phyloP scores from a whole-genome alignment of 805 yeast genomes.

The Saturnispora saitoi region DNA sequence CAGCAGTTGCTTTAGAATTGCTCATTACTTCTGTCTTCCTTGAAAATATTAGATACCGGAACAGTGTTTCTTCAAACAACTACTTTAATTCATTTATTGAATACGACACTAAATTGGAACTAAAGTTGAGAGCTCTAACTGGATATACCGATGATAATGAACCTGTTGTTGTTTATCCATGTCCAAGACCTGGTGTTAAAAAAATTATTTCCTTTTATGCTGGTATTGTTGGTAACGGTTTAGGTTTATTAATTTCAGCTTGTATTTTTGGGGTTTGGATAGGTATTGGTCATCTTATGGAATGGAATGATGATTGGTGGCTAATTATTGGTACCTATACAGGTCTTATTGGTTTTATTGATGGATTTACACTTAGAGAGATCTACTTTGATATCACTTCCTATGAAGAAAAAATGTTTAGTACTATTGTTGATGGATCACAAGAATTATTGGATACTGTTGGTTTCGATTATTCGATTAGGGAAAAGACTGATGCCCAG shows the following conservation, averaged over 20 bases:
- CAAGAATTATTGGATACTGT: conserved; percentile 22
- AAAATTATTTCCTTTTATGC: conserved; percentile 27
- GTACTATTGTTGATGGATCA: conserved; percentile 26
- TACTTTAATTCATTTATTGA: conserved; percentile 15
- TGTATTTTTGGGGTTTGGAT: conserved; percentile 32
- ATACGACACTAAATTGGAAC: conserved; percentile 27
- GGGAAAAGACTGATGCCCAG: neutral
- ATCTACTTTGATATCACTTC: conserved; percentile 26
- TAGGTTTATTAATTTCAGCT: conserved; percentile 31
- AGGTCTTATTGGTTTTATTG: conserved; percentile 36
- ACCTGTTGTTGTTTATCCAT: conserved; percentile 23
- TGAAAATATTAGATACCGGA: conserved; percentile 33
- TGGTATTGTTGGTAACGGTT: conserved; percentile 35
- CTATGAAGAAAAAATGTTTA: conserved; percentile 20
- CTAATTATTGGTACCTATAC: conserved; percentile 39
- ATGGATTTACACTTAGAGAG: conserved; percentile 35
- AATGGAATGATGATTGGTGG: conserved; percentile 36
- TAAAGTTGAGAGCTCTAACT: neutral
- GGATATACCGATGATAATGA: conserved; percentile 16
- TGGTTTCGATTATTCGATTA: conserved; percentile 15
- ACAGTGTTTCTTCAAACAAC: conserved; percentile 24
- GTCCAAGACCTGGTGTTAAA: conserved; percentile 12
- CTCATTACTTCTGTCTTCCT: conserved; percentile 29
- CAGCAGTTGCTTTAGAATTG: conserved; percentile 32
- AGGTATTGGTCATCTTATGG: conserved; percentile 29